Base-by-base conservation (phyloP, 768 basidiomycete species). In the Boletus barrowsii region DNA sequence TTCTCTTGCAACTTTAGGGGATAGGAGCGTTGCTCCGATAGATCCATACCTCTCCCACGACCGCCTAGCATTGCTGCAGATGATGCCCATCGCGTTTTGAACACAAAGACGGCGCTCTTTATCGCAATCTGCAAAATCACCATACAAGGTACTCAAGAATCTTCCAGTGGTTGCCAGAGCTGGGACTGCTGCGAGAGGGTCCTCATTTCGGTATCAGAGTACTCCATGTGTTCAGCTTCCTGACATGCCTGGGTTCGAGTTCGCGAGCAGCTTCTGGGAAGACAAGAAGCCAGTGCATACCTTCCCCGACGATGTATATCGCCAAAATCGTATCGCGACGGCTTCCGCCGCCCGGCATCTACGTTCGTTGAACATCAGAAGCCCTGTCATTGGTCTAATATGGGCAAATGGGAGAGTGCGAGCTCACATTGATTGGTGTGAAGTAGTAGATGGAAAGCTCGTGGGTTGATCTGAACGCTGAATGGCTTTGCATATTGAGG, bases 291-390 rank as follows among this genome's bases (percentile, higher is more conserved):
- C 79, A 0, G 68, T 74, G 11, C 78, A 82, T 42, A 60, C 70
- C 5, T 63, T 79, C 56, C 72, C 80, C 3, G 80, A 79, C 42
- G 76, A 79, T 52, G 82, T 83, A 1, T 81, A 81, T 61, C 68
- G 83, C 22, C 82, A 83, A 64, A 83, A 83, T 60, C 70, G 83
- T 26, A 81, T 83, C 70, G 70, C 81, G 1, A 81, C 80, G 5
- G 73, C 81, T 11, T 72, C 79, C 4, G 75, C 75, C 6, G 74
- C 71, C 2, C 75, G 82, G 2, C 82, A 83, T 59, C 66, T 82
- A 22, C 73, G 80, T 47, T 78, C 80, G 15, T 62, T 81, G 24
- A 67, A 69, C 39, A 68, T 83, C 10, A 55, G 62, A 8, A 75
- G 74, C 5, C 81, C 81, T 3, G 72, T 83, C 2, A 74, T 83